These are phyloP conservation scores for Tulasnella sp. DNA, from an alignment of 768 basidiomycete genomes.

Conservation along the genomic window DNA sequence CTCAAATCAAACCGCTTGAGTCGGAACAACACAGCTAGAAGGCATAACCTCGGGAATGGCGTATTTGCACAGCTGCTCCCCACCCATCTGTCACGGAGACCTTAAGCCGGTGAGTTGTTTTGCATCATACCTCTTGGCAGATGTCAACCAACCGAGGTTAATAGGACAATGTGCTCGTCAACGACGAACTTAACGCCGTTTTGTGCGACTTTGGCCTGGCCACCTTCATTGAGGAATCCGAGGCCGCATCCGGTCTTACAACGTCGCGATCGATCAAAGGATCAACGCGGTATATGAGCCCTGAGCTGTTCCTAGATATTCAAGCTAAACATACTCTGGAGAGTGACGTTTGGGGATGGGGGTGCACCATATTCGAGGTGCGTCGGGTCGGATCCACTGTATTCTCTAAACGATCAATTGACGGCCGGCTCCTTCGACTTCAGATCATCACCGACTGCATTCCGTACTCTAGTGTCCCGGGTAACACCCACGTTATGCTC, in stretches of 20 bases:
- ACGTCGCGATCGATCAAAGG: not conserved
- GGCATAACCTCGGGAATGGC: not conserved
- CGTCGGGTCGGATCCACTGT: not conserved
- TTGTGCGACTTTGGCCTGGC: not conserved
- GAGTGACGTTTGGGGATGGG: not conserved
- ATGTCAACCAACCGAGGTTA: not conserved
- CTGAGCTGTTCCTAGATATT: not conserved
- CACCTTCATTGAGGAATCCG: not conserved
- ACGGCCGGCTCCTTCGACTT: not conserved
- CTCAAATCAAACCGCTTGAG: not conserved
- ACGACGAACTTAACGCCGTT: not conserved
- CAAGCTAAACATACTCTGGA: not conserved
- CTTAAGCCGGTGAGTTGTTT: not conserved
- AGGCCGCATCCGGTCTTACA: not conserved
- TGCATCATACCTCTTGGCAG: not conserved
- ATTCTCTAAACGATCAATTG: not conserved
- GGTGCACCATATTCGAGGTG: not conserved
- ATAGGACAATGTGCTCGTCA: not conserved
- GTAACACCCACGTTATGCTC: not conserved
- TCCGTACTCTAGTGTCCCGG: not conserved
- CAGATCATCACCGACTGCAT: not conserved
- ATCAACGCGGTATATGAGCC: not conserved
- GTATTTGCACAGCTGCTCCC: not conserved
- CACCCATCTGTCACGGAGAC: not conserved
- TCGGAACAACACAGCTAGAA: not conserved